Evolutionary conservation across 176 grass and related monocot genomes (phyloP).

Genomic region (Oryza meyeriana): DNA sequence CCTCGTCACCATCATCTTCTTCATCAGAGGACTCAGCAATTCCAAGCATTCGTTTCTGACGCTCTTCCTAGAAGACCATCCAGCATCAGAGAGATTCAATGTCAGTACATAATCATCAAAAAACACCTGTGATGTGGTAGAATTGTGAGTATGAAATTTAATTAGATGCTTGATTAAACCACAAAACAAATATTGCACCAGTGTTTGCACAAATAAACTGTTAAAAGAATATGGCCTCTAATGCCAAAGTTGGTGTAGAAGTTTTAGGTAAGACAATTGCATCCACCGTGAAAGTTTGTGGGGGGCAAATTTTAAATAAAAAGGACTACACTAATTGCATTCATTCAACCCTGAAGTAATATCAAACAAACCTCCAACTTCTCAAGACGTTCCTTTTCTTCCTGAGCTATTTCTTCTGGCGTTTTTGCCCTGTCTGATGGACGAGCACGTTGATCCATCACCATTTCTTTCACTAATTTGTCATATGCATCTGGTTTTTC

Average conservation of each 20-base stretch:
- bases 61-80: conserved; percentile 56
- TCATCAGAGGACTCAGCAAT: conserved; percentile 66
- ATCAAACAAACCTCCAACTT: conserved; percentile 62
- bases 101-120: conserved; percentile 17
- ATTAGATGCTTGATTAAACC: not conserved
- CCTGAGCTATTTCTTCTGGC: conserved; percentile 87
- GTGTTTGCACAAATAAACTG: conserved; percentile 23
- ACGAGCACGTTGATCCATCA: conserved; percentile 74
- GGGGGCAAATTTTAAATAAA: conserved; percentile 19
- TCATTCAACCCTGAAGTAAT: not conserved
- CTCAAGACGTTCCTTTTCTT: conserved; percentile 89
- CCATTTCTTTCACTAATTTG: conserved; percentile 92
- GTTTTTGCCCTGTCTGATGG: conserved; percentile 89
- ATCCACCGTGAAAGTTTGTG: not conserved
- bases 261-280: not conserved
- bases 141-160: not conserved
- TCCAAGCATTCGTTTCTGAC: conserved; percentile 77
- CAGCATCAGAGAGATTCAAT: conserved; percentile 27
- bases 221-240: not conserved
- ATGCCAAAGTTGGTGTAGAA: not conserved
- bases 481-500: conserved; percentile 68
- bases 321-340: not conserved
- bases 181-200: not conserved
- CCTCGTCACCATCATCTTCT: conserved; percentile 38
- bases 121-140: not conserved